Base-by-base conservation (phyloP, 495 filamentous ascomycete species). In the Hypomontagnella monticulosa region DNA sequence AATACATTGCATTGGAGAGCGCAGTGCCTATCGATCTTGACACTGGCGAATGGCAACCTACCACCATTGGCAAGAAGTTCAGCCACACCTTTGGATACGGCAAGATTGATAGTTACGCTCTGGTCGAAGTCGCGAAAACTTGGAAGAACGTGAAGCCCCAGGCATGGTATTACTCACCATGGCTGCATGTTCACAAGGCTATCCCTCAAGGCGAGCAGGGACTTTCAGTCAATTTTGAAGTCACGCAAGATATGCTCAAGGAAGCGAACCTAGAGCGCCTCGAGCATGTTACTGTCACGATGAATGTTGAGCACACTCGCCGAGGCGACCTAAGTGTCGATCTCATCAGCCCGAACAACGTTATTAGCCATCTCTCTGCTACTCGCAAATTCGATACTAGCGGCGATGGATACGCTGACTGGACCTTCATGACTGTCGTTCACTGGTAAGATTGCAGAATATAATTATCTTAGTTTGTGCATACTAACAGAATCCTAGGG, bases 401-500 rank as follows among this genome's bases (percentile, higher is more conserved):
- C 38, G 68, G 75, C 1, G 75, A 74, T 37, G 95, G 95, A n/a
- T 99, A 98, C 71, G 80, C 87, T 36, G 92, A 99, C 78, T 99
- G 95, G 95, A 97, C 95, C 1, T 99, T 99, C 66, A 98, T 98
- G 95, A 92, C 87, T 58, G 96, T 99, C 47, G 93, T 88, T 69
- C 96, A 99, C 74, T 99, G 93, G 92, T 95, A 84, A 76, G 88
- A 76, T 50, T 48, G 20, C 58, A n/a, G n/a, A n/a, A n/a, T n/a
- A n/a, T n/a, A n/a, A n/a, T n/a, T n/a, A n/a, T n/a, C n/a, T n/a
- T n/a, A n/a, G n/a, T n/a, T n/a, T n/a, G n/a, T 38, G 47, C n/a
- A 50, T 54, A 19, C 69, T 74, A 74, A 74, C 14, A 23, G 11
- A 9, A 42, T 10, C 14, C 2, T 57, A 95, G 92, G 92, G 96